Evolutionary conservation across 768 basidiomycete genomes (phyloP), one percentile per base, ranked within the genome.

Genomic region (Galerina marginata): DNA sequence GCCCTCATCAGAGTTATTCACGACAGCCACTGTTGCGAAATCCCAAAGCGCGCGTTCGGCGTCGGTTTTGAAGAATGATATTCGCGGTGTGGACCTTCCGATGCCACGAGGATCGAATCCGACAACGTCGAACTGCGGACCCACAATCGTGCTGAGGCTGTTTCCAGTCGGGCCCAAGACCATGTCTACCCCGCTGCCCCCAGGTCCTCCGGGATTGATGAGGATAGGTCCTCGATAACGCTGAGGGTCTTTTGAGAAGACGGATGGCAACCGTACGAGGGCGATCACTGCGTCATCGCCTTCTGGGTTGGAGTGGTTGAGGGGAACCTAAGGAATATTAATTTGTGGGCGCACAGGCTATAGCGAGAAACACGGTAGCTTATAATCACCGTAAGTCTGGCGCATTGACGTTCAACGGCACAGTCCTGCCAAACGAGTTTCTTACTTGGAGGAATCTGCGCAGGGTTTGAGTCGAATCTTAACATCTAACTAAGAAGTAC

Each of bases 161-260:
- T 66, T 59, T 2, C 75, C 81, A 23, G 10, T 29, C 0, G 36
- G 2, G 6, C 14, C n/a, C 6, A 6, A 4, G 15, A 77, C 62
- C 0, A 75, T 33, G 6, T 69, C 66, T 4, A 82, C 75, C 2
- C 82, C 81, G 59, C 79, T 78, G 2, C 77, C 79, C 7, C 82
- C 82, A 1, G 81, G 82, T 1, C 83, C 81, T 12, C 81, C 79
- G 1, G 80, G 81, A 56, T 82, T 83, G 64, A 80, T 71, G 6
- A 83, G 67, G 11, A 82, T 69, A 1, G 81, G 81, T 0, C 82
- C 82, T 20, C 75, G 75, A 60, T 82, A 83, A 6, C 16, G n/a
- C 6, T 67, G 58, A 0, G 73, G 72, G n/a, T 42, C 56, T 1
- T 52, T 39, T 2, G 71, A 60, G 1, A 78, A 56, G 2, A 70